A percentile compares a stretch with the other conserved stretches of the same genome.
Conservation (phyloP, 2,329 filamentous ascomycete genomes). For the Celoporthe dispersa region DNA sequence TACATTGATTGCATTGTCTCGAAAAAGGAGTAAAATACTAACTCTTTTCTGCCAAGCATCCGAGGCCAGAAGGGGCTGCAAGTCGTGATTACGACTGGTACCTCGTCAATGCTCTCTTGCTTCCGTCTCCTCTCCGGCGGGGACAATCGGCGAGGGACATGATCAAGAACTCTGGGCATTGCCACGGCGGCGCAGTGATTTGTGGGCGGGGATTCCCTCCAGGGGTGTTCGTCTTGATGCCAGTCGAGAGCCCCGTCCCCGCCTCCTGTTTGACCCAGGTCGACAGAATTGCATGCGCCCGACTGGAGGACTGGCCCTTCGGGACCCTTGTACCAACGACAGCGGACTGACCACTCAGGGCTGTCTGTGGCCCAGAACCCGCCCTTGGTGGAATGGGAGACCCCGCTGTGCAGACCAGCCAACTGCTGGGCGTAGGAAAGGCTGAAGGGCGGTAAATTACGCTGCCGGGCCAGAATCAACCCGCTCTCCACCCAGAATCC, state of each 20-base stretch:
- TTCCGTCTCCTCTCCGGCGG: too few relatives aligned
- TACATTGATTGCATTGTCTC: too few relatives aligned
- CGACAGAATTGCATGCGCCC: background rate
- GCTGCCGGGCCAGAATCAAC: background rate
- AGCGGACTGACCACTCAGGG: background rate
- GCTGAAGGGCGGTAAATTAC: background rate
- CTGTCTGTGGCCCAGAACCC: too few relatives aligned
- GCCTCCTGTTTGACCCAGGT: background rate
- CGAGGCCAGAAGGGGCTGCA: background rate
- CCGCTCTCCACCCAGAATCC: background rate
- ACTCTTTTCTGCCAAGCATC: background rate
- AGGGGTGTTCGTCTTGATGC: background rate
- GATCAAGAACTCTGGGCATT: background rate
- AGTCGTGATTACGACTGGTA: background rate
- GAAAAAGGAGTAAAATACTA: background rate
- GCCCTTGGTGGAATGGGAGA: background rate
- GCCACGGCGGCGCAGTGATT: background rate
- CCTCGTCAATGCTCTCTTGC: background rate
- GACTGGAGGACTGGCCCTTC: background rate
- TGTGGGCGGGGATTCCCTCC: background rate
- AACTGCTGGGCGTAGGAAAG: background rate
- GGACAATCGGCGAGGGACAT: background rate
- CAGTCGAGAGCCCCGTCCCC: background rate
- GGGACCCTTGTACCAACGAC: background rate
- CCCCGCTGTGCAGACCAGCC: background rate